phyloP scores from a whole-genome alignment of 75 land plant species.

The Pinus albicaulis region DNA sequence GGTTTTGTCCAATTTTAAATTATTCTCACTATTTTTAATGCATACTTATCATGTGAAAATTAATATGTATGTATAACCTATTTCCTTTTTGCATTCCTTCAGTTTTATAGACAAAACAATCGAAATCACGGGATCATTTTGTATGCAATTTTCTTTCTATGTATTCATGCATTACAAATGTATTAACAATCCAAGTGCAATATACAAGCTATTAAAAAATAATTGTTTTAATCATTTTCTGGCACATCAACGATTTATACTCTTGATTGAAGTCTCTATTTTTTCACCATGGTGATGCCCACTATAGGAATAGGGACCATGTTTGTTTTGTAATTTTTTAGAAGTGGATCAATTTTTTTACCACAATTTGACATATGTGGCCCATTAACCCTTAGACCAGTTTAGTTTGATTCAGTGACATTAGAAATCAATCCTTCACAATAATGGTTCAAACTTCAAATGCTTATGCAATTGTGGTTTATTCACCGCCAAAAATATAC shows the following conservation, averaged over 20 bases:
- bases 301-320: background rate
- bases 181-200: background rate
- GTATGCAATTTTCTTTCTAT: background rate
- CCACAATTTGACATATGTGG: background rate
- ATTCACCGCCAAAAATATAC: background rate
- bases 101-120: background rate
- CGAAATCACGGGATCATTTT: background rate
- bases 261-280: background rate
- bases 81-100: background rate
- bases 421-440: background rate
- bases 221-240: no score
- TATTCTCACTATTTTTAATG: no score
- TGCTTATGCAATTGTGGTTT: background rate
- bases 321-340: background rate
- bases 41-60: no score
- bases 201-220: background rate
- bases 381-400: background rate
- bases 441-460: background rate
- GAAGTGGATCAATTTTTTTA: background rate
- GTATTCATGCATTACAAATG: background rate
- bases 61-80: background rate
- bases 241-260: no score
- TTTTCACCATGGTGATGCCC: background rate
- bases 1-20: background rate
- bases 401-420: conserved; percentile 3